Evolutionary conservation across 139 green algal species (phyloP).

Genomic region (Picochlorum sp.): DNA sequence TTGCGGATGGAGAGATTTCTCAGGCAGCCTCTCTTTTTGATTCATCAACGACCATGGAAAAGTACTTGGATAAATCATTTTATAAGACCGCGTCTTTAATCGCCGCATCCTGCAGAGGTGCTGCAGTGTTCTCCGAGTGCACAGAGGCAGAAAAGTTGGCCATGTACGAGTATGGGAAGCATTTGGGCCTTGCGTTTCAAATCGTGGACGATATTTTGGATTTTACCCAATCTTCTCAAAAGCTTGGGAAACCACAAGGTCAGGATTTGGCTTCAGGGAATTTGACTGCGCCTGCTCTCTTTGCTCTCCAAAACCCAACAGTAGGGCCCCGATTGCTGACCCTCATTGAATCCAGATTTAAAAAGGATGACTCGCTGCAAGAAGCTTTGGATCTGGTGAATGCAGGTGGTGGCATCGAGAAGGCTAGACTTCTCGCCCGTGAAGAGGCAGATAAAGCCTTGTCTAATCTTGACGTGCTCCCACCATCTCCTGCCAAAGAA

Average conservation of each 20-base stretch:
- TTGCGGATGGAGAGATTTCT: slow-evolving; percentile 96
- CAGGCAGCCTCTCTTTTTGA: slow-evolving; percentile 82
- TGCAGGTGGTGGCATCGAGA: slow-evolving; percentile 47
- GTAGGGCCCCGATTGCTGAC: slow-evolving; percentile 43
- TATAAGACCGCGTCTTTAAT: slow-evolving; percentile 98
- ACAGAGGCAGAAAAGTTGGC: slow-evolving; percentile 58
- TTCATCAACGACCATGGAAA: slow-evolving; percentile 67
- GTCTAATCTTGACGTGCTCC: slow-evolving; percentile 52
- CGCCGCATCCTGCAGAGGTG: slow-evolving; percentile 79
- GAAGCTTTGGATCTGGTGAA: slow-evolving; percentile 73
- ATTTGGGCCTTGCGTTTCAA: slow-evolving; percentile 95
- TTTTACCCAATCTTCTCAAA: slow-evolving; percentile 87
- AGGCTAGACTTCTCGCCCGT: slow-evolving; percentile 48
- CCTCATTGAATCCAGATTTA: slow-evolving; percentile 75
- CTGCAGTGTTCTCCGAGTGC: slow-evolving; percentile 78
- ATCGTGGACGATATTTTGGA: slow-evolving; percentile 99
- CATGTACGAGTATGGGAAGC: slow-evolving; percentile 94
- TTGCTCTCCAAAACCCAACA: slow-evolving; percentile 37
- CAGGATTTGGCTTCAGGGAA: slow-evolving; percentile 94
- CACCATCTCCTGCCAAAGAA: slow-evolving; percentile 52
- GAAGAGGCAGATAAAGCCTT: slow-evolving; percentile 62
- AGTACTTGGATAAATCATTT: slow-evolving; percentile 94
- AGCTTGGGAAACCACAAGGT: slow-evolving; percentile 90
- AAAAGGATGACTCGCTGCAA: slow-evolving; percentile 60
- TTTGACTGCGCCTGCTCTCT: slow-evolving; percentile 90